Conservation (phyloP, 306 rosid species). For the Rubus parviflorus region DNA sequence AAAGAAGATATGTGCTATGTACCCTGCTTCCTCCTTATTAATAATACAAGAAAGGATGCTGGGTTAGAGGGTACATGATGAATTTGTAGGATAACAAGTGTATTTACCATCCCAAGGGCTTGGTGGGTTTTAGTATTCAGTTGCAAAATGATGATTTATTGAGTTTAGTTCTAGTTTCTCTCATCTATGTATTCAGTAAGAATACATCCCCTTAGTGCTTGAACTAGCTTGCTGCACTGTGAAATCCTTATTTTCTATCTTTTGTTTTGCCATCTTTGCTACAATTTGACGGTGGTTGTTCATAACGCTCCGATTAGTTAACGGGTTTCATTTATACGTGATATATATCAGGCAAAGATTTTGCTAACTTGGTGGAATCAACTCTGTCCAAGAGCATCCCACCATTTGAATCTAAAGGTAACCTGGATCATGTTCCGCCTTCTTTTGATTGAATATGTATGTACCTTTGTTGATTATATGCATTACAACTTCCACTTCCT, state of each 20-base stretch:
- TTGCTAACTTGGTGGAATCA: conserved; percentile 38
- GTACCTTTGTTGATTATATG: neutral
- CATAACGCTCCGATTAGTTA: neutral
- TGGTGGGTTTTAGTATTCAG: neutral
- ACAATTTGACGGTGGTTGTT: neutral
- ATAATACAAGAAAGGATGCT: neutral
- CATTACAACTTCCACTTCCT: conserved; percentile 14
- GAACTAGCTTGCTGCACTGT: neutral
- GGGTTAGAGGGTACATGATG: neutral
- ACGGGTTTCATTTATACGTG: neutral
- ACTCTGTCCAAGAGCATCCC: conserved; percentile 38
- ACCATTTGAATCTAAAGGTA: conserved; percentile 39
- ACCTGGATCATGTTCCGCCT: neutral
- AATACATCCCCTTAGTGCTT: neutral
- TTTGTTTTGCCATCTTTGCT: neutral
- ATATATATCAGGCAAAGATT: conserved; percentile 29
- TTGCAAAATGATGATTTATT: neutral
- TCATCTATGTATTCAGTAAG: neutral
- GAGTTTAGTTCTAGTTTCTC: neutral
- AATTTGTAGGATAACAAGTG: no score
- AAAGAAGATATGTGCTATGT: neutral
- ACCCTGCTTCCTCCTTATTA: neutral
- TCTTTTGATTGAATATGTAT: neutral
- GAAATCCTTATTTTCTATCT: neutral
- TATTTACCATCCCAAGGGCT: neutral